Evolutionary conservation across 2,329 filamentous ascomycete species (phyloP).

Genomic region (Hortaea werneckii): DNA sequence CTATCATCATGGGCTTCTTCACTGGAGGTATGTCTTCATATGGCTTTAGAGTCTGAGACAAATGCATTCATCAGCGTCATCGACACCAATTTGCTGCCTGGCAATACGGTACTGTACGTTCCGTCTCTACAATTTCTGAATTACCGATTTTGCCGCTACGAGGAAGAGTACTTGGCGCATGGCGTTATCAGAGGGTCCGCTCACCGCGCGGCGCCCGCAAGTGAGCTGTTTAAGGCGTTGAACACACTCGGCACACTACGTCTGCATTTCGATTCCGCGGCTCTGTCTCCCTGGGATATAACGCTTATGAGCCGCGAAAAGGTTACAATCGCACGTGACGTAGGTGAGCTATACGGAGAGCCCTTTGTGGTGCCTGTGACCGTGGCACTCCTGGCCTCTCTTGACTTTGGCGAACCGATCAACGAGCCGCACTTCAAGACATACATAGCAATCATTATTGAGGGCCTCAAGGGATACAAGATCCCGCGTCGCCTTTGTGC

Average conservation of each 20-base stretch:
- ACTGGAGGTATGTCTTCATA: neutral
- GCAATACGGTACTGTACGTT: neutral
- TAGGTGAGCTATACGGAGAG: too few relatives aligned
- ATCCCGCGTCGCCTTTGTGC: neutral
- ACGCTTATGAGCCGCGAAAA: too few relatives aligned
- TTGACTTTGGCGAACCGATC: too few relatives aligned
- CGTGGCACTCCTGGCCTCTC: too few relatives aligned
- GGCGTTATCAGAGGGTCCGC: neutral
- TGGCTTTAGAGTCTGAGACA: neutral
- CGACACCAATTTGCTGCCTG: neutral
- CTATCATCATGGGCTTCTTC: slow-evolving; percentile 2
- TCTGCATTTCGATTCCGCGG: too few relatives aligned
- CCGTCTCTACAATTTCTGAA: neutral
- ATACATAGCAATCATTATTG: neutral
- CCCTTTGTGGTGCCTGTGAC: too few relatives aligned
- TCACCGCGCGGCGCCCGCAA: neutral
- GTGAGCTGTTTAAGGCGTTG: too few relatives aligned
- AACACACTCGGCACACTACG: too few relatives aligned
- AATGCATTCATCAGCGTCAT: slow-evolving; percentile 1
- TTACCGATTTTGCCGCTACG: neutral
- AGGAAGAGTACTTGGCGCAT: neutral
- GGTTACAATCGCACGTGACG: too few relatives aligned
- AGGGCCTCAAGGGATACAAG: neutral
- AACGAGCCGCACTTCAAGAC: too few relatives aligned
- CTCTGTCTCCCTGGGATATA: too few relatives aligned